These are phyloP conservation scores for Boletus bicolor DNA, from an alignment of 768 basidiomycete genomes.

Conservation along the genomic window DNA sequence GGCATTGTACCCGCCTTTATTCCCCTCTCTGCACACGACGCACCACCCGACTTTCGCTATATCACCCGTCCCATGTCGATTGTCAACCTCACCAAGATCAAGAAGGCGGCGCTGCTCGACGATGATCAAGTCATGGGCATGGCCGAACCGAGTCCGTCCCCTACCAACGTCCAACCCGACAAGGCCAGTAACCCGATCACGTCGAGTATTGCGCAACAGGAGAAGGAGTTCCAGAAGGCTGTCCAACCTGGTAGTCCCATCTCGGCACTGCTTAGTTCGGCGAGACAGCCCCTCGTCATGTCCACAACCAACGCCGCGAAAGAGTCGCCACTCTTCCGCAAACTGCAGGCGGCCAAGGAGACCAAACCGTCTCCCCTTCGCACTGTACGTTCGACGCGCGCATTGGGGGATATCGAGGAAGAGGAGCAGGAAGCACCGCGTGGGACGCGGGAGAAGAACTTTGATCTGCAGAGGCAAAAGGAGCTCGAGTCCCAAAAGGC, in stretches of 20 bases:
- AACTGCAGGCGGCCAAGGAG: constrained; percentile 52
- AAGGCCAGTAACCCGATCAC: constrained; percentile 41
- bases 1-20: constrained; percentile 82
- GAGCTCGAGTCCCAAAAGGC: constrained; percentile 91
- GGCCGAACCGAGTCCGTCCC: constrained; percentile 38
- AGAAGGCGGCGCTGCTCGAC: constrained; percentile 61
- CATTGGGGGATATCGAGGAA: constrained; percentile 45
- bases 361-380: constrained; percentile 55
- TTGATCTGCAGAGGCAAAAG: constrained; percentile 51
- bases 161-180: constrained; percentile 15
- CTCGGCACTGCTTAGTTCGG: constrained; percentile 84
- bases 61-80: constrained; percentile 59
- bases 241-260: constrained; percentile 95
- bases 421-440: constrained; percentile 41
- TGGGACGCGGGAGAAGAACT: constrained; percentile 38
- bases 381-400: constrained; percentile 37
- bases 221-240: constrained; percentile 95
- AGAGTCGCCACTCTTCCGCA: constrained; percentile 42
- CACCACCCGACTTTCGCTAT: constrained; percentile 69
- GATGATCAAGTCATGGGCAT: constrained; percentile 51
- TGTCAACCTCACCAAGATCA: constrained; percentile 66
- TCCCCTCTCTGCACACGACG: constrained; percentile 73
- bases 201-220: constrained; percentile 74
- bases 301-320: constrained; percentile 43
- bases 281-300: constrained; percentile 83